phyloP scores from a whole-genome alignment of 2,329 filamentous ascomycete genomes.

The Davidsoniella neocaledoniae region DNA sequence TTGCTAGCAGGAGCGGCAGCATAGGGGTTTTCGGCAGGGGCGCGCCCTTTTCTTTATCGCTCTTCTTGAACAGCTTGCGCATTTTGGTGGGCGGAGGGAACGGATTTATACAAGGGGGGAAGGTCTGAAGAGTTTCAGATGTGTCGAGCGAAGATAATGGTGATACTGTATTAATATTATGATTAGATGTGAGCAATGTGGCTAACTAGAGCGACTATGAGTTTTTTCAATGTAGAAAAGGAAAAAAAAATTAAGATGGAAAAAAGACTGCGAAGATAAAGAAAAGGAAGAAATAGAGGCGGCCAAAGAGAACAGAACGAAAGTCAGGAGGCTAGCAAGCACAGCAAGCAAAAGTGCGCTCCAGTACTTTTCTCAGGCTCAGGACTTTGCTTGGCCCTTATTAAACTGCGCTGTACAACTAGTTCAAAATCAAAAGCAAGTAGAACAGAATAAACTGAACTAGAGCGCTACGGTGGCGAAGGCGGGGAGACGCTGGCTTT shows the following conservation, averaged over 20 bases:
- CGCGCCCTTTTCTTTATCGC: constrained; percentile 11
- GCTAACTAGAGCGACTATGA: neutral
- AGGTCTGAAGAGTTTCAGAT: too few species aligned
- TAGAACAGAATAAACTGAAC: too few species aligned
- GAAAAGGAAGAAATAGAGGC: too few species aligned
- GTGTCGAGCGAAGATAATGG: neutral
- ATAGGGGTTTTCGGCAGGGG: constrained; percentile 12
- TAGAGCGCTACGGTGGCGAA: too few species aligned
- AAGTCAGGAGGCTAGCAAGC: neutral
- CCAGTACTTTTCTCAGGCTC: neutral
- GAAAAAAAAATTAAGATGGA: neutral
- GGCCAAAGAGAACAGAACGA: neutral
- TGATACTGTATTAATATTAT: neutral
- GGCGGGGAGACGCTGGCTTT: too few species aligned
- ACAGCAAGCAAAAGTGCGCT: too few species aligned
- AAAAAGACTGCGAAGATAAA: neutral
- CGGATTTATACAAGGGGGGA: neutral
- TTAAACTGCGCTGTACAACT: neutral
- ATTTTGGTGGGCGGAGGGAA: constrained; percentile 4
- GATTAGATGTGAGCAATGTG: neutral
- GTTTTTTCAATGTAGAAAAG: neutral
- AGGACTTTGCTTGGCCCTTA: neutral
- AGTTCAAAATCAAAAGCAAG: too few species aligned
- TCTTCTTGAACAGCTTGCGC: constrained; percentile 11
- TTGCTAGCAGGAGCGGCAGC: constrained; percentile 7